phyloP scores from a whole-genome alignment of 1,284 basidiomycete species.

The Marasmius oreades region DNA sequence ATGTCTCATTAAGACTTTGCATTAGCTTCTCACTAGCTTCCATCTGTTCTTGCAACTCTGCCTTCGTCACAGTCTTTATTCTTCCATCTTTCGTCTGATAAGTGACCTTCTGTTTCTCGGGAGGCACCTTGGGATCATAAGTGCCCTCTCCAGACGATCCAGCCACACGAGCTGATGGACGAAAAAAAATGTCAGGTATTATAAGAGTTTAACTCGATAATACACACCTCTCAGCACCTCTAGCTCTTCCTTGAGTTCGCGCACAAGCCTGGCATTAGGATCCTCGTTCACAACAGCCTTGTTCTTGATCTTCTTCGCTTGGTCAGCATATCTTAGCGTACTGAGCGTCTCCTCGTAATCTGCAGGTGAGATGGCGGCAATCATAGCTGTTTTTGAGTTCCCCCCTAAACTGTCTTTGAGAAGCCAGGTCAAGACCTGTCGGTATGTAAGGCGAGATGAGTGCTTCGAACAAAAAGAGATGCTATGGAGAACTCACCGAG shows the following conservation, averaged over 20 bases:
- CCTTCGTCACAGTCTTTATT: conserved; percentile 94
- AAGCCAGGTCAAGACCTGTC: conserved; percentile 93
- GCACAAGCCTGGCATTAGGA: conserved; percentile 96
- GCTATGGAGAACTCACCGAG: conserved; percentile 53
- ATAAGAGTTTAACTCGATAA: conserved; percentile 24
- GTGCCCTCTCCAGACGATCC: conserved; percentile 66
- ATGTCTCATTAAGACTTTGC: conserved; percentile 94
- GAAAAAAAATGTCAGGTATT: conserved; percentile 12
- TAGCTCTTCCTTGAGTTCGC: conserved; percentile 97
- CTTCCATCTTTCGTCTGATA: conserved; percentile 93
- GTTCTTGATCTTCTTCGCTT: conserved; percentile 99
- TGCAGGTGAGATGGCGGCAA: conserved; percentile 95
- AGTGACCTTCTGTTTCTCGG: conserved; percentile 93
- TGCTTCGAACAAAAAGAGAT: conserved; percentile 6
- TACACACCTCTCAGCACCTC: conserved; percentile 77
- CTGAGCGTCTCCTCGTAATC: conserved; percentile 98
- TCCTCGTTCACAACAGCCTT: conserved; percentile 99
- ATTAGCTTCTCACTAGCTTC: conserved; percentile 97
- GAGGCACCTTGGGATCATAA: conserved; percentile 87
- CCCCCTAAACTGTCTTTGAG: conserved; percentile 96
- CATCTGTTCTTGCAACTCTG: conserved; percentile 95
- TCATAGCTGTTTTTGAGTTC: conserved; percentile 96
- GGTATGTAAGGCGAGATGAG: conserved; percentile 8
- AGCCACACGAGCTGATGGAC: conserved; percentile 59
- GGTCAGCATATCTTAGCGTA: conserved; percentile 94